phyloP scores from a whole-genome alignment of 2,329 filamentous ascomycete species.

The Drechslera avenae region DNA sequence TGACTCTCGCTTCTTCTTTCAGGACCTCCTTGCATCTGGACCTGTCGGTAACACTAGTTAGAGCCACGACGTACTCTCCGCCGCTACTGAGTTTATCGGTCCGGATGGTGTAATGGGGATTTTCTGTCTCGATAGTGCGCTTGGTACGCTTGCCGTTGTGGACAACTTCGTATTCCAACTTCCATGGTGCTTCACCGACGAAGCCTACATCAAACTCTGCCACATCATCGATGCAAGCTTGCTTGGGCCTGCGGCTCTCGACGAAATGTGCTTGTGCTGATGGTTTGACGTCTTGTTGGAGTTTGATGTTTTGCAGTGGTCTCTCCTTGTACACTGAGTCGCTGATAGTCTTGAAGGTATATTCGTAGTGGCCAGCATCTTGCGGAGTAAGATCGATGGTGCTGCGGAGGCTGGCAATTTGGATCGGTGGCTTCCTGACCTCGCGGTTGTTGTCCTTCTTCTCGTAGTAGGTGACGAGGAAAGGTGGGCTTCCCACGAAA shows the following conservation, averaged over 20 bases:
- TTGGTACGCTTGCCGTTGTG: slow-evolving; percentile 85
- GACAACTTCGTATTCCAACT: slow-evolving; percentile 87
- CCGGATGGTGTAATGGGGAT: slow-evolving; percentile 69
- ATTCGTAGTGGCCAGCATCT: slow-evolving; percentile 83
- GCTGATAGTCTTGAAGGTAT: slow-evolving; percentile 79
- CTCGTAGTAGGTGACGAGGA: slow-evolving; percentile 78
- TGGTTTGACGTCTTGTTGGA: slow-evolving; percentile 92
- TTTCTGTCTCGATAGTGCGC: slow-evolving; percentile 67
- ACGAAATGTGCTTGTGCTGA: slow-evolving; percentile 79
- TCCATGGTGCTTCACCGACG: slow-evolving; percentile 84
- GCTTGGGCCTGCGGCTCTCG: slow-evolving; percentile 61
- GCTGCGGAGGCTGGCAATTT: slow-evolving; percentile 70
- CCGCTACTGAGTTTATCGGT: slow-evolving; percentile 77
- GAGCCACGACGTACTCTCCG: slow-evolving; percentile 85
- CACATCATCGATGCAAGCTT: slow-evolving; percentile 81
- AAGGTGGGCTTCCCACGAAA: slow-evolving; percentile 89
- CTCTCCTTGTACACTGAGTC: slow-evolving; percentile 77
- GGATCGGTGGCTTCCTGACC: slow-evolving; percentile 59
- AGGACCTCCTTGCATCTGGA: slow-evolving; percentile 85
- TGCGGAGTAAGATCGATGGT: slow-evolving; percentile 84
- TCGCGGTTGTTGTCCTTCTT: slow-evolving; percentile 61
- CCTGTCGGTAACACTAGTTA: slow-evolving; percentile 85
- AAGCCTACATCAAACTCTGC: slow-evolving; percentile 76
- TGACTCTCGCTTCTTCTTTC: slow-evolving; percentile 82
- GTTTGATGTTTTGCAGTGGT: slow-evolving; percentile 59